Evolutionary conservation across 129 eudicot species (phyloP), one percentile per base, ranked within the genome.

Genomic region (Helianthus tuberosus): DNA sequence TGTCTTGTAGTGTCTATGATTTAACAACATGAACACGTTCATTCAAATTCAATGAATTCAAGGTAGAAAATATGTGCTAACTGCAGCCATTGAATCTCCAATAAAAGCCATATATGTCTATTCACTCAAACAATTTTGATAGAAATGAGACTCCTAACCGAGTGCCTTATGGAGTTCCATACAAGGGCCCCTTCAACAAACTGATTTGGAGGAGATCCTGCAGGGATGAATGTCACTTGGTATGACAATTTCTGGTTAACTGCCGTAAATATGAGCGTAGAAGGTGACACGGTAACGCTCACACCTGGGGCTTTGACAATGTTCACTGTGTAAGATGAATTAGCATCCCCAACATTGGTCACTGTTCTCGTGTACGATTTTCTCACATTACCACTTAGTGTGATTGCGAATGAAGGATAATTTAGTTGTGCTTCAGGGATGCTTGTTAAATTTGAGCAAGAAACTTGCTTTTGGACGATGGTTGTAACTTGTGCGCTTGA

Each of bases 261-360:
- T 25, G 46, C 47, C 6, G 84, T 58, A 72, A 83, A 83, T 14
- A 61, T 52, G 0, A 84, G 83, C 2, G 41, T 74, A 10, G 76
- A 32, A 3, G 89, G 86, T 39, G 69, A 77, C 47, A 84, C 86
- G 10, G 2, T 10, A 50, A 84, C 20, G 0, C 43, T 60, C 60
- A 83, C 43, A 17, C 84, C 80, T 0, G 47, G 73, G n/a, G 78
- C 68, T 5, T 76, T 5, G 5, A n/a, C 17, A 38, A 80, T 17
- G 15, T 78, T 39, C 9, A 72, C 64, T 0, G 12, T 36, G 39
- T 86, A 86, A n/a, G 78, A 69, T 27, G 84, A 84, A 75, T 54
- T 78, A 57, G 84, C 84, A 41, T 67, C 82, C 3, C 91, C 88
- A 54, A 86, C 91, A 15, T 86, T 86, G 10, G 86, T 86, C 80